Evolutionary conservation across 768 basidiomycete species (phyloP).

Genomic region (Termitomyces sp.): DNA sequence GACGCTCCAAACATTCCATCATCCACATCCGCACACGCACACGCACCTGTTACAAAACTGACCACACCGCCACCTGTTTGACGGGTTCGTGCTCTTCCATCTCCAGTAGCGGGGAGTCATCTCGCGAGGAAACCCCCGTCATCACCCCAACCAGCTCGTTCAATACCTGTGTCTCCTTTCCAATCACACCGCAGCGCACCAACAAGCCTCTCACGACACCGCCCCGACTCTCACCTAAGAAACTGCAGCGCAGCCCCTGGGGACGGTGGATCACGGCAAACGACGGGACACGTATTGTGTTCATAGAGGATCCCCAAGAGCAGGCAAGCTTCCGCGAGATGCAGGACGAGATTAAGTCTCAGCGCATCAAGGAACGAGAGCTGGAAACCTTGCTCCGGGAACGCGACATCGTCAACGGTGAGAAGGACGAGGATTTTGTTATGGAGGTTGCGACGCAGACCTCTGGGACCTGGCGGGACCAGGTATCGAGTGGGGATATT

Average conservation of each 20-base stretch:
- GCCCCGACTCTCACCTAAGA: conserved; percentile 5
- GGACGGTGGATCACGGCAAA: conserved; percentile 5
- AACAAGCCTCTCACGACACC: conserved; percentile 4
- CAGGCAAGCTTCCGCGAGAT: conserved; percentile 1
- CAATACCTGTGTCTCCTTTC: not conserved
- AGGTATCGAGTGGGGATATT: not conserved
- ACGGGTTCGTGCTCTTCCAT: conserved; percentile 2
- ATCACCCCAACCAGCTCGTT: conserved; percentile 4
- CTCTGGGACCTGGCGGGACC: not conserved
- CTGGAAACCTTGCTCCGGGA: conserved; percentile 6
- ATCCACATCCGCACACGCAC: not conserved
- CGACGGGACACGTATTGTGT: conserved; percentile 2
- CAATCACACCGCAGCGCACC: conserved; percentile 3
- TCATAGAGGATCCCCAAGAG: conserved; percentile 2
- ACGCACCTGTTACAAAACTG: not conserved
- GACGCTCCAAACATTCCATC: not conserved
- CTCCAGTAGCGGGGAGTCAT: conserved; percentile 1
- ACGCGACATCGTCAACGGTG: not conserved
- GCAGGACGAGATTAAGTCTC: not conserved
- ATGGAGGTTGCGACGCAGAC: conserved; percentile 4
- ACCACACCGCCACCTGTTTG: not conserved
- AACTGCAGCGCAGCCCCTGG: conserved; percentile 12
- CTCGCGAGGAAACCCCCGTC: not conserved
- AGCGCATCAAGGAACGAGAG: conserved; percentile 9
- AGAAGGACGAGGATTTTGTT: not conserved